Base-by-base conservation (phyloP, 139 green algal genomes). In the Micractinium conductrix region DNA sequence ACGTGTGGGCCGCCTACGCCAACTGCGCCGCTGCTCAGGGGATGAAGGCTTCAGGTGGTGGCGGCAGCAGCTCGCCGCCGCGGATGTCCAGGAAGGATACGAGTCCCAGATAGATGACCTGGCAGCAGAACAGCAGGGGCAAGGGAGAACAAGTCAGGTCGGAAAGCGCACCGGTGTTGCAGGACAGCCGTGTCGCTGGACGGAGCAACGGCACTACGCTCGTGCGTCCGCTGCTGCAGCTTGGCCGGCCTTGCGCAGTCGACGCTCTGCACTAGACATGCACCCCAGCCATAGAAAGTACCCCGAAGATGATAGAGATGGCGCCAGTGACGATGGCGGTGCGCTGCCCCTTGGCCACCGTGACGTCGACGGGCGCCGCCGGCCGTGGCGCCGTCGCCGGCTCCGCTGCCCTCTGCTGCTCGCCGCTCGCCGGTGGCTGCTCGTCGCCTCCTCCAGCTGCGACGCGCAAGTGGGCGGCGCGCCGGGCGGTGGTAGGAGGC, bases 271-370 rank as follows among this genome's bases (percentile, higher is more conserved):
- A 63, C 21, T 5, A 24, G 3, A 5, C 28, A 22, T 58, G 48
- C 48, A 58, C 48, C 14, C 12, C 48, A 22, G 48, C 14, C n/a
- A n/a, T n/a, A n/a, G n/a, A n/a, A n/a, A n/a, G n/a, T 58, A 92
- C 84, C 84, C 89, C 89, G 72, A 92, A 90, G 12, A 88, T 84
- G 74, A 92, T 88, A 35, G 89, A 92, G 33, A 92, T 89, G 63
- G 84, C 84, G 22, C 89, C 89, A 24, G 89, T 92, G 55, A 92
- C 78, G 53, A 92, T 90, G 24, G 89, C 89, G 21, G 89, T 92
- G 24, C 74, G 44, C 80, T 91, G 88, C 22, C 89, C 89, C 45
- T 88, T 85, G 35, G 83, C 85, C 4, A 92, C 43, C 2, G 78
- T 62, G 0, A 62, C 62, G 78, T 83, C 78, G 26, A 42, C 73